Evolutionary conservation across 208 protist species (phyloP).

Genomic region (Trypanosomatidae sp.): DNA sequence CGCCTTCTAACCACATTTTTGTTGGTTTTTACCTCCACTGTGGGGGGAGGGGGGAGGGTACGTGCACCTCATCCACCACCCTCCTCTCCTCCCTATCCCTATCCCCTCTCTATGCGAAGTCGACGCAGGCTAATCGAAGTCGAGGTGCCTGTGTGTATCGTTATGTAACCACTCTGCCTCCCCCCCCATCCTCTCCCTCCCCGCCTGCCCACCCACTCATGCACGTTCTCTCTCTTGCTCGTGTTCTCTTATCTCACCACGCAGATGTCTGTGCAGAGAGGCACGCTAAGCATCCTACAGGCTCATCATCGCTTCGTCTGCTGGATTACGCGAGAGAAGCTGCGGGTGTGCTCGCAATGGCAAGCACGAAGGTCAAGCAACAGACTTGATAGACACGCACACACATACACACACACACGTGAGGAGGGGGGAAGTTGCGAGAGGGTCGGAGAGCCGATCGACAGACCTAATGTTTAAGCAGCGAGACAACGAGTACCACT

Average conservation of each 20-base stretch:
- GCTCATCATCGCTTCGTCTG: neutral
- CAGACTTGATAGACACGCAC: neutral
- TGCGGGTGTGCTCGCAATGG: neutral
- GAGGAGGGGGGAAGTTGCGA: neutral
- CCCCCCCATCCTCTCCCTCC: neutral
- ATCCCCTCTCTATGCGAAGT: neutral
- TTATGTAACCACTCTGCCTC: neutral
- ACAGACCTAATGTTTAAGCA: conserved; percentile 55
- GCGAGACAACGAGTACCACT: conserved; percentile 43
- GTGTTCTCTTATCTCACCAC: neutral
- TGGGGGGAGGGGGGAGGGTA: neutral
- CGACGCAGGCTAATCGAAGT: neutral
- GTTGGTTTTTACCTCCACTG: neutral
- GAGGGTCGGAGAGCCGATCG: neutral
- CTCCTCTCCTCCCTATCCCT: neutral
- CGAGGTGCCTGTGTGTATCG: neutral
- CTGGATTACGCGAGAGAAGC: neutral
- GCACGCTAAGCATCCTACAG: neutral
- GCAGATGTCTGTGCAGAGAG: neutral
- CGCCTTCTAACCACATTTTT: neutral
- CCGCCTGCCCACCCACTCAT: neutral
- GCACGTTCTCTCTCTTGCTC: neutral
- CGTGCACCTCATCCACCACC: neutral
- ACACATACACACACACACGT: neutral
- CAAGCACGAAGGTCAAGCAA: neutral